Evolutionary conservation across 768 basidiomycete species (phyloP).

Genomic region (Pisolithus albus): DNA sequence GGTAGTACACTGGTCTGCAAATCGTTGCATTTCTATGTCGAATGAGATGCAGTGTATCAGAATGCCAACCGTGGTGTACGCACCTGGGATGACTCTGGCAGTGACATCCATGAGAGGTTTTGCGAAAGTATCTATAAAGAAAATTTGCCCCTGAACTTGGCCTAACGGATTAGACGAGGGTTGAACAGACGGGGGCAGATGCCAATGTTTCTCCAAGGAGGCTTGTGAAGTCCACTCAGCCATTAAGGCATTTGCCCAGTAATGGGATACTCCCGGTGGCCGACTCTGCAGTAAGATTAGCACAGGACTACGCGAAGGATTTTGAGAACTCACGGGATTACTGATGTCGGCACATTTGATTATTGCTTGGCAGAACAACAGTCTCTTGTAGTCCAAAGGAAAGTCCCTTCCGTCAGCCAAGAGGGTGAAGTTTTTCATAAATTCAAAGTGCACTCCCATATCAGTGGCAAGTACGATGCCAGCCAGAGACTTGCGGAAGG

Average conservation of each 20-base stretch:
- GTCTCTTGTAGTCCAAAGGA: conserved; percentile 43
- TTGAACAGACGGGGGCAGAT: conserved; percentile 54
- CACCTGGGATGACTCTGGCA: conserved; percentile 67
- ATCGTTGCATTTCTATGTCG: conserved; percentile 56
- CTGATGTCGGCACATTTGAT: conserved; percentile 99
- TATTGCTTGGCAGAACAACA: conserved; percentile 80
- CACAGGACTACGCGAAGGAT: neutral
- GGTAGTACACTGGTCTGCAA: conserved; percentile 55
- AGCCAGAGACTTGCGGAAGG: conserved; percentile 68
- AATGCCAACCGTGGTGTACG: conserved; percentile 9
- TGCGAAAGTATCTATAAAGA: conserved; percentile 78
- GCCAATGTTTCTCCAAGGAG: conserved; percentile 71
- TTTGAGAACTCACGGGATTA: conserved; percentile 71
- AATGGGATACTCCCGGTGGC: conserved; percentile 83
- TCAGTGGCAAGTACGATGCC: conserved; percentile 88
- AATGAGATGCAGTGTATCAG: conserved; percentile 8
- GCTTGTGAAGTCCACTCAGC: conserved; percentile 91
- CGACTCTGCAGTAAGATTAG: conserved; percentile 54
- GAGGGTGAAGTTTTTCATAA: conserved; percentile 62
- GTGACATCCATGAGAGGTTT: conserved; percentile 79
- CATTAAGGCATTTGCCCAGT: conserved; percentile 87
- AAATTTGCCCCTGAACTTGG: conserved; percentile 81
- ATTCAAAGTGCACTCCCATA: conserved; percentile 84
- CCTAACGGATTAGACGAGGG: conserved; percentile 44
- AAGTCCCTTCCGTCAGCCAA: conserved; percentile 38